Conservation (phyloP, 2,329 filamentous ascomycete species). For the Xenoacremonium recifei region DNA sequence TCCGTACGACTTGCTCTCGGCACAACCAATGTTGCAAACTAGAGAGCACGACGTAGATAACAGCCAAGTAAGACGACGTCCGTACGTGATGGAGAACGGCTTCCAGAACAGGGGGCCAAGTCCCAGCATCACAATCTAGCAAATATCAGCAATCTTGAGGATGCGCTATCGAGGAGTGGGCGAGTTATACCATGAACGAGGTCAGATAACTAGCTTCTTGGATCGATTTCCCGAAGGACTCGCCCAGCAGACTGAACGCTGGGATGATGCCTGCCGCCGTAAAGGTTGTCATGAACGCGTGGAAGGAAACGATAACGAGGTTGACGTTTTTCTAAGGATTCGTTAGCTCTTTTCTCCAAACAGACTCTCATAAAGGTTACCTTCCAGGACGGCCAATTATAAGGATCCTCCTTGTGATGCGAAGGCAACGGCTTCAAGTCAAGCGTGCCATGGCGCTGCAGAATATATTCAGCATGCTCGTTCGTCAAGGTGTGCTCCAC, state of each 20-base stretch:
- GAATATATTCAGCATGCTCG: constrained; percentile 1
- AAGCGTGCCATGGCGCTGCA: background rate
- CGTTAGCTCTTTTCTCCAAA: background rate
- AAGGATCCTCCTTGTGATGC: background rate
- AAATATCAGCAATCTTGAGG: background rate
- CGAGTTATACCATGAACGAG: background rate
- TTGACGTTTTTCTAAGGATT: background rate
- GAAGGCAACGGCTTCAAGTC: background rate
- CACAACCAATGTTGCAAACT: background rate
- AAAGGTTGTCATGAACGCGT: background rate
- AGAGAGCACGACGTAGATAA: background rate
- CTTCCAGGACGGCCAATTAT: background rate
- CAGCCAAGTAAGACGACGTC: background rate
- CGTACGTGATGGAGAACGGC: background rate
- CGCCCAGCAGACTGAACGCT: background rate
- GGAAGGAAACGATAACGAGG: background rate
- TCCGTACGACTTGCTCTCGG: background rate
- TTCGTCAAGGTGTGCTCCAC: background rate
- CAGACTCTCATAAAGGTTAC: too few relatives aligned
- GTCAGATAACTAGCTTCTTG: background rate
- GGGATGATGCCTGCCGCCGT: background rate
- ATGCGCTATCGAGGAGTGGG: background rate
- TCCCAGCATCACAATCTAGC: background rate
- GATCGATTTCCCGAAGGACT: background rate
- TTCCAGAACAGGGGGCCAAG: background rate